Evolutionary conservation across 805 yeast genomes (phyloP).

Genomic region (Candida stauntonica): DNA sequence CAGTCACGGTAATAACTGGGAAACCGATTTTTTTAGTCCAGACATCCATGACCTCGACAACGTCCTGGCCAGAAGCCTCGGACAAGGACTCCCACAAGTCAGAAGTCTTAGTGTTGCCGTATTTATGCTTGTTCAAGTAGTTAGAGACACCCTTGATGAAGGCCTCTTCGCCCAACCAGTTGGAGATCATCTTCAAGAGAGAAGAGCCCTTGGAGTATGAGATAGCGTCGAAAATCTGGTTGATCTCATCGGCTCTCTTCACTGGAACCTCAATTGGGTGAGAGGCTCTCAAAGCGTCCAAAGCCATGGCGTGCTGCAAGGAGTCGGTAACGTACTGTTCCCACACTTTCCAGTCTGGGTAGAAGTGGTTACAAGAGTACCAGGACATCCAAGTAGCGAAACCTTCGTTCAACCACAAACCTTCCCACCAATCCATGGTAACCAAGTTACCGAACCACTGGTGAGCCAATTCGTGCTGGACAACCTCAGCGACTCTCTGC

Average conservation of each 20-base stretch:
- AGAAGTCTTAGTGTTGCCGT: slow-evolving; percentile 71
- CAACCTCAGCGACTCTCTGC: slow-evolving; percentile 79
- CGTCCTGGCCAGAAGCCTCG: slow-evolving; percentile 69
- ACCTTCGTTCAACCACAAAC: slow-evolving; percentile 84
- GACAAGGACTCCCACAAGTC: slow-evolving; percentile 75
- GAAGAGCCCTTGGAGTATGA: slow-evolving; percentile 82
- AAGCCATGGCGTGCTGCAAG: slow-evolving; percentile 66
- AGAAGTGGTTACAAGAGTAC: slow-evolving; percentile 71
- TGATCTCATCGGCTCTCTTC: slow-evolving; percentile 70
- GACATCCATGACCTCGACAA: slow-evolving; percentile 65
- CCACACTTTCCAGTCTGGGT: slow-evolving; percentile 87
- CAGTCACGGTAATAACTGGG: slow-evolving; percentile 68
- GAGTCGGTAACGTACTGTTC: slow-evolving; percentile 75
- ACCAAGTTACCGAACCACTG: slow-evolving; percentile 92
- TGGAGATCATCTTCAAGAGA: slow-evolving; percentile 71
- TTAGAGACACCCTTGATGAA: slow-evolving; percentile 77
- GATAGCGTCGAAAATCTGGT: slow-evolving; percentile 81
- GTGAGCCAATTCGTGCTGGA: slow-evolving; percentile 85
- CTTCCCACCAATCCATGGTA: slow-evolving; percentile 93
- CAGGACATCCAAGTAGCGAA: slow-evolving; percentile 92
- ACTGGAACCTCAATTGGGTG: slow-evolving; percentile 87
- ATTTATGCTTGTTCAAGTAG: slow-evolving; percentile 70
- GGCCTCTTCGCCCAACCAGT: slow-evolving; percentile 73
- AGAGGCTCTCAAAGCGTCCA: slow-evolving; percentile 78
- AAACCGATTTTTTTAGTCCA: slow-evolving; percentile 81